Percentiles rank a stretch among this genome's conserved stretches.
These are phyloP conservation scores for Cutaneotrichosporon mucoides DNA, from an alignment of 1,284 basidiomycete genomes.

Conservation along the genomic window DNA sequence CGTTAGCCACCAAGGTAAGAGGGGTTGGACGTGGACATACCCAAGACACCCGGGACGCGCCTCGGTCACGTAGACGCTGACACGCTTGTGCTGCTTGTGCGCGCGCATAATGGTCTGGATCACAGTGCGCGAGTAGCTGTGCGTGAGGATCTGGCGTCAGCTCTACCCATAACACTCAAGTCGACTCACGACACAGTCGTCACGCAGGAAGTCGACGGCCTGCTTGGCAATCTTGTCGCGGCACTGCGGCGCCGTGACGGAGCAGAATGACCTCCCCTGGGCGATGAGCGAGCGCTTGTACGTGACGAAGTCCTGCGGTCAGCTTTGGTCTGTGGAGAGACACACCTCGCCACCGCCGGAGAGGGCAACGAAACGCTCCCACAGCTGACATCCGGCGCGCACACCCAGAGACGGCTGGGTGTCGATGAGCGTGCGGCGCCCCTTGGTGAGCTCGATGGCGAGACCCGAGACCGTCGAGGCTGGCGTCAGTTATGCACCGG, in stretches of 20 bases:
- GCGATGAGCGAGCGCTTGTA: slow-evolving; percentile 43
- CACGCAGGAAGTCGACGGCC: slow-evolving; percentile 87
- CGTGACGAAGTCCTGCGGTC: slow-evolving; percentile 38
- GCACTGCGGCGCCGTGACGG: slow-evolving; percentile 66
- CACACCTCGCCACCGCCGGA: slow-evolving; percentile 38
- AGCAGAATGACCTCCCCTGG: slow-evolving; percentile 47
- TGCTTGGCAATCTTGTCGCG: slow-evolving; percentile 84
- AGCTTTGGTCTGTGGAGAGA: slow-evolving; percentile 10
- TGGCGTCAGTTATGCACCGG: slow-evolving; percentile 10
- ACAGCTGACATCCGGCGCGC: slow-evolving; percentile 48
- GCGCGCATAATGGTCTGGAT: slow-evolving; percentile 87
- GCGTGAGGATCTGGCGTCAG: slow-evolving; percentile 73
- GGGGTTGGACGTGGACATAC: slow-evolving; percentile 10
- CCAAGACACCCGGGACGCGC: slow-evolving; percentile 38
- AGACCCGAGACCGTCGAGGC: slow-evolving; percentile 47
- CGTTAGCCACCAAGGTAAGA: slow-evolving; percentile 8
- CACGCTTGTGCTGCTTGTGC: slow-evolving; percentile 77
- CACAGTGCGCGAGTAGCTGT: slow-evolving; percentile 93
- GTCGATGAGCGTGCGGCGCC: slow-evolving; percentile 36
- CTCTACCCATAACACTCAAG: background rate
- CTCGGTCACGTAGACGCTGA: slow-evolving; percentile 92
- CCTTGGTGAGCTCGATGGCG: slow-evolving; percentile 39
- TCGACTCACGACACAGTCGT: slow-evolving; percentile 75
- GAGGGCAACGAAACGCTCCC: slow-evolving; percentile 46
- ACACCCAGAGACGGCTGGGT: slow-evolving; percentile 46